Conservation (phyloP, 2,329 filamentous ascomycete species). For the Lachnellula willkommii region DNA sequence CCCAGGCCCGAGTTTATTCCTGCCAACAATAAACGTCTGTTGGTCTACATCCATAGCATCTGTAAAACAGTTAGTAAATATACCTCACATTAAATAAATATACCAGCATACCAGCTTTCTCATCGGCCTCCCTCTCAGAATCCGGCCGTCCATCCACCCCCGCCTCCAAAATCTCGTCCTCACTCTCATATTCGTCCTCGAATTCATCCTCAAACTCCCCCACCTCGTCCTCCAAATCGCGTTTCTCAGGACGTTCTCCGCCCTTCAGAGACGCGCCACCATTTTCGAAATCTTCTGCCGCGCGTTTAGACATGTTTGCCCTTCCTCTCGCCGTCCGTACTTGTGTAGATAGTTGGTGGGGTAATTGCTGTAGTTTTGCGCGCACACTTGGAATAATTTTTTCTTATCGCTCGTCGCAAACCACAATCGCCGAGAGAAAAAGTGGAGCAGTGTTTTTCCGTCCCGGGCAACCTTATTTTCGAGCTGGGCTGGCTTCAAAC, state of each 20-base stretch:
- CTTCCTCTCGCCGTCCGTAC: neutral
- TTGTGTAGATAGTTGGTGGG: conserved; percentile 1
- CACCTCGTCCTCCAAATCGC: conserved; percentile 61
- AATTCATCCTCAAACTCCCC: conserved; percentile 94
- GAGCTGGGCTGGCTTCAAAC: neutral
- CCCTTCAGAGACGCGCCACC: conserved; percentile 51
- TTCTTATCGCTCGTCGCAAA: conserved; percentile 8
- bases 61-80: conserved; percentile 29
- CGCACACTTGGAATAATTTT: conserved; percentile 2
- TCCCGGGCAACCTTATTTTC: neutral
- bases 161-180: conserved; percentile 89
- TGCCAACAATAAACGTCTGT: conserved; percentile 90
- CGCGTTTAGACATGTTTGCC: conserved; percentile 53
- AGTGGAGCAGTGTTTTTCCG: neutral
- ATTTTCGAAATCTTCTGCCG: conserved; percentile 44
- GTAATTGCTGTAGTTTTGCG: neutral
- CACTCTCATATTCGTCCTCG: conserved; percentile 84
- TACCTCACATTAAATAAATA: conserved; percentile 1
- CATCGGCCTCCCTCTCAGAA: conserved; percentile 85
- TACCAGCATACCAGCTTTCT: conserved; percentile 57
- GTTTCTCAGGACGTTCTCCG: conserved; percentile 56
- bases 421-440: neutral
- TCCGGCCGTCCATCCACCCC: conserved; percentile 91
- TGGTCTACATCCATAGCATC: conserved; percentile 91
- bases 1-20: conserved; percentile 83